phyloP scores from a whole-genome alignment of 441 rosid genomes.

The Geranium incanum region DNA sequence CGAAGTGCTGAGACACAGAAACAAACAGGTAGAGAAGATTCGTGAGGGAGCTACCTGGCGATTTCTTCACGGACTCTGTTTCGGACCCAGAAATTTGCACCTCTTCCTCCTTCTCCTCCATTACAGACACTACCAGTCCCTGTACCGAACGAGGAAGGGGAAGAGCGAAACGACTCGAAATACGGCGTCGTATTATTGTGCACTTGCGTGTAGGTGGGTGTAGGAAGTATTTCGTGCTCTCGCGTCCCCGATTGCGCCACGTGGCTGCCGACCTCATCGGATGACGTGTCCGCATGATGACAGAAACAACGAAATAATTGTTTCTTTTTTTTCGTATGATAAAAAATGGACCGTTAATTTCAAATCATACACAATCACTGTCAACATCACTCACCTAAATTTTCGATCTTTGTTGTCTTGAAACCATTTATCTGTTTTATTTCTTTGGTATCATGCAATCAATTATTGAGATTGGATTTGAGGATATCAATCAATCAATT shows the following conservation, averaged over 20 bases:
- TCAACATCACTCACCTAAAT: not conserved
- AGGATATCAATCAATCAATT: not conserved
- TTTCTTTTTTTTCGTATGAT: no score
- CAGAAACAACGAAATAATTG: no score
- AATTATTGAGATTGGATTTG: not conserved
- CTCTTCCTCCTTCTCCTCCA: conserved; percentile 10
- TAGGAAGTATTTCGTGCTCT: not conserved
- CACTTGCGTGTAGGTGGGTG: not conserved
- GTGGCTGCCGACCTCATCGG: not conserved
- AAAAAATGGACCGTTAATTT: not conserved
- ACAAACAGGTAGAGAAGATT: not conserved
- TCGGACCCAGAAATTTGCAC: conserved; percentile 17
- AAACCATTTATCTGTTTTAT: not conserved
- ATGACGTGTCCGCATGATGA: not conserved
- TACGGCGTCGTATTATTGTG: not conserved
- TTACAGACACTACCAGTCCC: not conserved
- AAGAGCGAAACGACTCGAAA: not conserved
- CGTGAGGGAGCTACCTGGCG: conserved; percentile 21
- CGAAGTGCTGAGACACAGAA: not conserved
- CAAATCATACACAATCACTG: not conserved
- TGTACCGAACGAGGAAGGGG: not conserved
- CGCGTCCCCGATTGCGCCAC: not conserved
- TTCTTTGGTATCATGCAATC: not conserved
- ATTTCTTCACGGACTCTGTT: conserved; percentile 17
- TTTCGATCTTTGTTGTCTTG: not conserved